Percentiles rank a stretch among this genome's conserved stretches.
Evolutionary conservation across 1,284 basidiomycete species (phyloP).

Genomic region (Pseudozyma flocculosa): DNA sequence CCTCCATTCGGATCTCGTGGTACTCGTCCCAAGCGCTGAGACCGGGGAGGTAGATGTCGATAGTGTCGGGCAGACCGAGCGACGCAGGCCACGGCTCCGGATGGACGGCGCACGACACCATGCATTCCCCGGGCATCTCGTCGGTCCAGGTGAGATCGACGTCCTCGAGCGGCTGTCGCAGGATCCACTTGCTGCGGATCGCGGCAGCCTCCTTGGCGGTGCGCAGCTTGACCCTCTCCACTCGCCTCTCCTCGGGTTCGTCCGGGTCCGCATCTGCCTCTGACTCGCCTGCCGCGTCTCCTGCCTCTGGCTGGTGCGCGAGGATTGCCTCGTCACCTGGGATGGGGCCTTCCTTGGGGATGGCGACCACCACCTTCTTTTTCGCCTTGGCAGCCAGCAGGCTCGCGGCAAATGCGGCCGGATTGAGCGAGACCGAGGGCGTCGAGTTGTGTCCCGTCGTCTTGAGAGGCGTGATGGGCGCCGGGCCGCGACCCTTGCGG

Average conservation of each 20-base stretch:
- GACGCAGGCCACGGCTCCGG: conserved; percentile 32
- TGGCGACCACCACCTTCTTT: conserved; percentile 25
- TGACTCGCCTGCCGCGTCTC: neutral
- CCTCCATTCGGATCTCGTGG: conserved; percentile 22
- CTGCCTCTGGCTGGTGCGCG: conserved; percentile 5
- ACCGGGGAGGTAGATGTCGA: conserved; percentile 52
- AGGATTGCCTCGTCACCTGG: conserved; percentile 17
- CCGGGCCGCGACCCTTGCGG: conserved; percentile 18
- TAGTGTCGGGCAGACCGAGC: conserved; percentile 38
- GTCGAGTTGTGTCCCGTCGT: conserved; percentile 49
- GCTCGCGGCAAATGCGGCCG: conserved; percentile 38
- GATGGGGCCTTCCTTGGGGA: conserved; percentile 23
- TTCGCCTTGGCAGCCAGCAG: conserved; percentile 26
- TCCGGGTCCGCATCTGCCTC: conserved; percentile 1
- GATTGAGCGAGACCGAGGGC: conserved; percentile 45
- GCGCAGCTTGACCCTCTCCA: neutral
- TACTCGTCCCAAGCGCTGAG: conserved; percentile 47
- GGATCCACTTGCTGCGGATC: conserved; percentile 18
- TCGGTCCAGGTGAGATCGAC: conserved; percentile 7
- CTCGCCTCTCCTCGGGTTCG: neutral
- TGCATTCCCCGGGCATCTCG: conserved; percentile 12
- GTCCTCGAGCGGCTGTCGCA: conserved; percentile 8
- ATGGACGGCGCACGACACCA: conserved; percentile 18
- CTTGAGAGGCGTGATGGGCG: conserved; percentile 41
- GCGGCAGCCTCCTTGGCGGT: conserved; percentile 8